Evolutionary conservation across 495 filamentous ascomycete genomes (phyloP), one percentile per base, ranked within the genome.

Genomic region (Aspergillus nanangensis): DNA sequence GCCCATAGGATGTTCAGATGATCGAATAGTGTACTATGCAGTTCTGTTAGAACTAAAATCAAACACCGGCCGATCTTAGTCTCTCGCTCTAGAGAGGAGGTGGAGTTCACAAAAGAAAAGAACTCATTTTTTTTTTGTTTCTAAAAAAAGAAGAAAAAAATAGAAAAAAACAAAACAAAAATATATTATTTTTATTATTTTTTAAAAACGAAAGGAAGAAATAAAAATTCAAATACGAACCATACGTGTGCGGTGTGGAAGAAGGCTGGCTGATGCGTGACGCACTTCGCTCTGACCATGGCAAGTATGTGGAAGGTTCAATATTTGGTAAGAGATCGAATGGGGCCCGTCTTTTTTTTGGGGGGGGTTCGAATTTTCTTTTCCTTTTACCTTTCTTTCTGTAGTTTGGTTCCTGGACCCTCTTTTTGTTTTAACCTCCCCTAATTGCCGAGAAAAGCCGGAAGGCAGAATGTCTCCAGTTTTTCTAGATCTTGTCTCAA

Each of bases 271-370:
- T 39, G 37, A 21, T 38, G 21, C 17, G 13, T 39, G 37, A 39
- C 37, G 37, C 37, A 39, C 20, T 20, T 19, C 18, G 17, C 21
- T 39, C 37, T 21, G 19, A 39, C 37, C 37, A 39, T n/a, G 41
- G 41, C 35, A 35, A 44, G 41, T 44, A 4, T 9, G 19, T 36
- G 19, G n/a, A n/a, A n/a, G n/a, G n/a, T n/a, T n/a, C n/a, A n/a
- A n/a, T n/a, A 34, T 44, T 19, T 36, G 14, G 14, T 8, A 34
- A 36, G 32, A 18, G 19, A 14, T 21, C 32, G 23, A 24, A 35
- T 35, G 32, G 29, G 21, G 29, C 45, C 32, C 45, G 13, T 41
- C 34, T n/a, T 20, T 19, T 38, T 14, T 17, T 8, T 37, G 11
- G 13, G 21, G 25, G n/a, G n/a, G n/a, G n/a, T 24, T 15, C 19